A percentile compares a stretch with the other conserved stretches of the same genome.
Evolutionary conservation across 2,329 filamentous ascomycete genomes (phyloP).

Genomic region (Pseudogymnoascus sp.): DNA sequence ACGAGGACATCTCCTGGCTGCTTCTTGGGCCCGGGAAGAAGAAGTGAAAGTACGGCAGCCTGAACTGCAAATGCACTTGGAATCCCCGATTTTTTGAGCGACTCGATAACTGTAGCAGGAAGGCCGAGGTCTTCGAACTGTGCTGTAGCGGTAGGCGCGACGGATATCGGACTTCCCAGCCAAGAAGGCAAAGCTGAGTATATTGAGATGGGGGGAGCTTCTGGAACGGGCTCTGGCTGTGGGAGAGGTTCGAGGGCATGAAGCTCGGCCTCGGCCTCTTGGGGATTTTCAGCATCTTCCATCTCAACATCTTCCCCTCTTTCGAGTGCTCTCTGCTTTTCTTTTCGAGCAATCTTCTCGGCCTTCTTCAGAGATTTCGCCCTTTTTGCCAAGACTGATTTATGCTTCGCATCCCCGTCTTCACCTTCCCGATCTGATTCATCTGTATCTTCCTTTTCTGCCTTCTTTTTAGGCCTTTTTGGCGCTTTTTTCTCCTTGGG

Average conservation of each 20-base stretch:
- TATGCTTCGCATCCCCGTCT: slow-evolving; percentile 29
- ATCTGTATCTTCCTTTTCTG: slow-evolving; percentile 17
- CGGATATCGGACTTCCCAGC: slow-evolving; percentile 67
- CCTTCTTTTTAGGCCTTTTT: slow-evolving; percentile 14
- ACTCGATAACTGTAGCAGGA: slow-evolving; percentile 46
- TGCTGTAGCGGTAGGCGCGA: slow-evolving; percentile 49
- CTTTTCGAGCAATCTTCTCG: slow-evolving; percentile 31
- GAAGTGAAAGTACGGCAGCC: slow-evolving; percentile 67
- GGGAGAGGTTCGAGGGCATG: slow-evolving; percentile 75
- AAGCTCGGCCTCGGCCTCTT: slow-evolving; percentile 34
- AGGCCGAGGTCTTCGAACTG: slow-evolving; percentile 60
- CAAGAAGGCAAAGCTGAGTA: slow-evolving; percentile 74
- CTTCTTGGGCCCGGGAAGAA: slow-evolving; percentile 56
- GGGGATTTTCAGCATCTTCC: slow-evolving; percentile 23
- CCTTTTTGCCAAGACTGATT: slow-evolving; percentile 45
- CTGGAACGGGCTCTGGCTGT: slow-evolving; percentile 58
- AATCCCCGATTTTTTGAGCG: slow-evolving; percentile 61
- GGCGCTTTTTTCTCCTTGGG: slow-evolving; percentile 13
- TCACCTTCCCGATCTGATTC: slow-evolving; percentile 1
- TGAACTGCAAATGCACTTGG: slow-evolving; percentile 70
- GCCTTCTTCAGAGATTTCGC: slow-evolving; percentile 45
- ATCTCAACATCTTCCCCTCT: slow-evolving; percentile 25
- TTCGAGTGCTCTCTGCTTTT: slow-evolving; percentile 25
- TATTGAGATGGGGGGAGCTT: slow-evolving; percentile 49
- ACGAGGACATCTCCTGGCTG: slow-evolving; percentile 74